Evolutionary conservation across 257 asterid species (phyloP).

Genomic region (Mentha longifolia): DNA sequence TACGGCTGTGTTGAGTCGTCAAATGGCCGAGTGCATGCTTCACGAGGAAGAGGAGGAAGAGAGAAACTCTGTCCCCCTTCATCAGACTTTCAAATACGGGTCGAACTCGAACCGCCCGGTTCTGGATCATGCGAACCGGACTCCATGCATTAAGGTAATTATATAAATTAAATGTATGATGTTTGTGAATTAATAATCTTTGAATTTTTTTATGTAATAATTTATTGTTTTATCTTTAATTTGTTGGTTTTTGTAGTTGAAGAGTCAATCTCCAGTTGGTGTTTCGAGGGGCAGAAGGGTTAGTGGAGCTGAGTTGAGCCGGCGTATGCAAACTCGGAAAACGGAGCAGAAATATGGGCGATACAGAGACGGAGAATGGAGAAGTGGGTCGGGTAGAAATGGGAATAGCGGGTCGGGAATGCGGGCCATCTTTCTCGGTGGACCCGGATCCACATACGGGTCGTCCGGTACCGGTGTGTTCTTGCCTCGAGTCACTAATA

Average conservation of each 20-base stretch:
- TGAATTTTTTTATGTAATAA: neutral
- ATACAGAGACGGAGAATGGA: constrained; percentile 39
- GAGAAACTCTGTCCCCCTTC: neutral
- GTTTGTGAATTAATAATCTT: neutral
- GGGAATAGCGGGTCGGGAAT: constrained; percentile 64
- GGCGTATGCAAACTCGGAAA: constrained; percentile 29
- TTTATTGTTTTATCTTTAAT: constrained; percentile 24
- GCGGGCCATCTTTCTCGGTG: constrained; percentile 73
- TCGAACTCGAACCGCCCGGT: too few relatives aligned
- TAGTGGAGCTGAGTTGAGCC: constrained; percentile 45
- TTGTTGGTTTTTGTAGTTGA: constrained; percentile 47
- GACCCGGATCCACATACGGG: constrained; percentile 50
- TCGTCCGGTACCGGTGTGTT: constrained; percentile 81
- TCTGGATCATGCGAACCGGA: neutral
- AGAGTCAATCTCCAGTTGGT: constrained; percentile 38
- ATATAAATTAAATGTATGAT: neutral
- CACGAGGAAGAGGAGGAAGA: constrained; percentile 55
- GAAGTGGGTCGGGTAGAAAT: constrained; percentile 34
- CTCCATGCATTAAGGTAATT: constrained; percentile 17
- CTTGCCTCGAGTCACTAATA: constrained; percentile 50
- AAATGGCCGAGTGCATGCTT: constrained; percentile 86
- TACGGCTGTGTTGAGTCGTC: constrained; percentile 70
- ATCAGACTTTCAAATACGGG: neutral
- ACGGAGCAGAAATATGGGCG: constrained; percentile 36
- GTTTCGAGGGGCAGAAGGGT: constrained; percentile 38